Percentiles rank a stretch among this genome's conserved stretches.
phyloP scores from a whole-genome alignment of 495 filamentous ascomycete species.

The Tuber calosporum region DNA sequence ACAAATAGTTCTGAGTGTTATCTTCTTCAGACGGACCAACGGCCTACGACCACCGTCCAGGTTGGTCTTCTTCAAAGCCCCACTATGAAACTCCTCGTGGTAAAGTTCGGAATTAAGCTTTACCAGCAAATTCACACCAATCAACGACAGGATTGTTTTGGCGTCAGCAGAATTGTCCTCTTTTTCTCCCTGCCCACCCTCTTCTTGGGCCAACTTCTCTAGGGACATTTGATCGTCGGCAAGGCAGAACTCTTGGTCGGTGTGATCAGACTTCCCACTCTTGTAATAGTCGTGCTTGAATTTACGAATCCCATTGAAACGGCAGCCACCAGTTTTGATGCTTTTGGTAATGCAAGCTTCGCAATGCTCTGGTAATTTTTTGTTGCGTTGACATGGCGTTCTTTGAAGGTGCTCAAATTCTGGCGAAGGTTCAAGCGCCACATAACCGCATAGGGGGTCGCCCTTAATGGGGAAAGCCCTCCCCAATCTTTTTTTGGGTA shows the following conservation, averaged over 20 bases:
- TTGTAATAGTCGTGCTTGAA: slow-evolving; percentile 24
- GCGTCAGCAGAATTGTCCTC: background rate
- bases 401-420: background rate
- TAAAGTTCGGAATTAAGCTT: slow-evolving; percentile 15
- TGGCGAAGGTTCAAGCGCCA: background rate
- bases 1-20: slow-evolving; percentile 30
- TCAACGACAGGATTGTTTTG: background rate
- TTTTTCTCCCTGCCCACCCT: slow-evolving; percentile 3
- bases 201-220: background rate
- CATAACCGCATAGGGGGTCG: background rate
- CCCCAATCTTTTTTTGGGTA: background rate
- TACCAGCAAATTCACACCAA: background rate
- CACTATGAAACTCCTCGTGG: slow-evolving; percentile 32
- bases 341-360: slow-evolving; percentile 36
- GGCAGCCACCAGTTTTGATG: slow-evolving; percentile 24
- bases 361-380: slow-evolving; percentile 23
- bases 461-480: background rate
- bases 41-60: slow-evolving; percentile 18
- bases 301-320: slow-evolving; percentile 30
- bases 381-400: background rate
- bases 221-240: background rate
- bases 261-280: slow-evolving; percentile 1
- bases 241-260: slow-evolving; percentile 25
- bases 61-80: background rate
- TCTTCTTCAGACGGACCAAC: slow-evolving; percentile 27